Evolutionary conservation across 2,329 filamentous ascomycete genomes (phyloP).

Genomic region (Fusarium chaquense): DNA sequence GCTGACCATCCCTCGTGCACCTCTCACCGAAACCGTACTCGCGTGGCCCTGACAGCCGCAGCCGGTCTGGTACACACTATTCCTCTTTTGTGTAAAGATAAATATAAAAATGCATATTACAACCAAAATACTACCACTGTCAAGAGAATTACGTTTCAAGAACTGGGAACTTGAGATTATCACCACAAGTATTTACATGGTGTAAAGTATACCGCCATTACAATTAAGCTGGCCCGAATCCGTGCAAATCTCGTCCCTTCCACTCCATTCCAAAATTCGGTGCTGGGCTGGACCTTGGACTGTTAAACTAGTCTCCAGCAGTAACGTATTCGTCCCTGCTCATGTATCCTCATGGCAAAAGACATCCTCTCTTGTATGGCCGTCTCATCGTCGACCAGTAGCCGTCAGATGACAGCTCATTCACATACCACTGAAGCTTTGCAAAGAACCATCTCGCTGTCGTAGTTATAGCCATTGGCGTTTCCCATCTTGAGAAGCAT

Average conservation of each 20-base stretch:
- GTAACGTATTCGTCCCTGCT: too few species aligned
- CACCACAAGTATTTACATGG: not conserved
- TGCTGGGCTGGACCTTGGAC: not conserved
- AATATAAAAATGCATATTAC: not conserved
- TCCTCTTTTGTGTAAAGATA: constrained; percentile 32
- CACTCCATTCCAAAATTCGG: too few species aligned
- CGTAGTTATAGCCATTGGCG: constrained; percentile 12
- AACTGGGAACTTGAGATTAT: not conserved
- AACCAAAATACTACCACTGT: not conserved
- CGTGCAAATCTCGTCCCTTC: too few species aligned
- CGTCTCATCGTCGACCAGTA: not conserved
- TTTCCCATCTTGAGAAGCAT: constrained; percentile 8
- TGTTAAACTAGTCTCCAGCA: not conserved
- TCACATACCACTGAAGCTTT: constrained; percentile 1
- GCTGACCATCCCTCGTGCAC: constrained; percentile 38
- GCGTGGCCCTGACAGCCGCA: constrained; percentile 25
- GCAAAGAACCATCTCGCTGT: not conserved
- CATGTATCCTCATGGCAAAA: too few species aligned
- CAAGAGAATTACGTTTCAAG: not conserved
- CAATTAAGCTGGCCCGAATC: too few species aligned
- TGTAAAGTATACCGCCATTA: not conserved
- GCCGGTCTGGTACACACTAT: constrained; percentile 14
- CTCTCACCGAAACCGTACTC: constrained; percentile 29
- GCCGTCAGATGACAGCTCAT: not conserved
- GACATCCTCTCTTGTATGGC: not conserved